phyloP scores from a whole-genome alignment of 1,284 basidiomycete species.

The Sphaerobolus stellatus region DNA sequence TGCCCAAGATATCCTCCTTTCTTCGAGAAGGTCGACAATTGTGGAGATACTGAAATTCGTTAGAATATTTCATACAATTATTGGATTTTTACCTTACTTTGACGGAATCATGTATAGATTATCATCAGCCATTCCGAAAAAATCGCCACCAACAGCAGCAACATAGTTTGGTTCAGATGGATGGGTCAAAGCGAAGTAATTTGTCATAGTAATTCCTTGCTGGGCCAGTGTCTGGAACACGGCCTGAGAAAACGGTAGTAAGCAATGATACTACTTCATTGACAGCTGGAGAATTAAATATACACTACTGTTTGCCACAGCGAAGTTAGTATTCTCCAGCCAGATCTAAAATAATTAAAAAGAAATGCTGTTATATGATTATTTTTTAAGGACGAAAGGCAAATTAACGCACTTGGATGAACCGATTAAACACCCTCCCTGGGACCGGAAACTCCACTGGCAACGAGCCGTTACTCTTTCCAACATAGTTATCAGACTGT shows the following conservation, averaged over 20 bases:
- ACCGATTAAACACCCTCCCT: background rate
- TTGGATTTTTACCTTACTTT: background rate
- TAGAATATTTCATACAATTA: background rate
- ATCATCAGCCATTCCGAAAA: background rate
- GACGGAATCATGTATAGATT: background rate
- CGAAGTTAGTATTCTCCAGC: background rate
- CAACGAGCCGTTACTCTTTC: background rate
- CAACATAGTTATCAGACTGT: background rate
- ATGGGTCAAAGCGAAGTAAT: background rate
- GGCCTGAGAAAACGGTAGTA: background rate
- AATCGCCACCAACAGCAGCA: background rate
- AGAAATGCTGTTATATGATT: background rate
- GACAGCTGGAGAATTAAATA: background rate
- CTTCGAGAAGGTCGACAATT: conserved; percentile 4
- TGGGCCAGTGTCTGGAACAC: background rate
- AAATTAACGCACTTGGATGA: background rate
- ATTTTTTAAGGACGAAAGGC: background rate
- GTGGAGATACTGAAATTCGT: background rate
- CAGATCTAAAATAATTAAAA: background rate
- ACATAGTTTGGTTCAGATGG: background rate
- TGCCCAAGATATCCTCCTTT: background rate
- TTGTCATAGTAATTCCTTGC: background rate
- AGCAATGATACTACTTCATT: background rate
- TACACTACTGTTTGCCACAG: background rate
- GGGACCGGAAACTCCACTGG: background rate